Conservation (phyloP, 306 rosid genomes). For the Inga leiocalycina region DNA sequence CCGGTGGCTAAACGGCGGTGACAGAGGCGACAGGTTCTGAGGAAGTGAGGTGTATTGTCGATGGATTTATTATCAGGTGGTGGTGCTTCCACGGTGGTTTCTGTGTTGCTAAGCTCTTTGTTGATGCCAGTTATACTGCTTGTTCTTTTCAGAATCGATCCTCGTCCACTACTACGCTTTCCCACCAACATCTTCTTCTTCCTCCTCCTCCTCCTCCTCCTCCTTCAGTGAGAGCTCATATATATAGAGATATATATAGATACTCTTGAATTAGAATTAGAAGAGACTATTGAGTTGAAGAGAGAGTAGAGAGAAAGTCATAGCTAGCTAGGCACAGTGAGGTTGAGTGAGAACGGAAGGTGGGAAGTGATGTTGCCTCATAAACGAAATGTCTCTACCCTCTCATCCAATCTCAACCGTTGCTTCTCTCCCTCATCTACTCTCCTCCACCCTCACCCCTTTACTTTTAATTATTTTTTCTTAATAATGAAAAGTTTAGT, state of each 20-base stretch:
- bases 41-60: slow-evolving; percentile 60
- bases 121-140: slow-evolving; percentile 66
- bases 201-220: neutral
- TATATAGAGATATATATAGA: neutral
- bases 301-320: neutral
- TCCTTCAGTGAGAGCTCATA: neutral
- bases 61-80: neutral
- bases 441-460: slow-evolving; percentile 3
- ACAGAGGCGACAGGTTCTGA: slow-evolving; percentile 74
- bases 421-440: slow-evolving; percentile 44
- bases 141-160: slow-evolving; percentile 61
- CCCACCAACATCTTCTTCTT: slow-evolving; percentile 58
- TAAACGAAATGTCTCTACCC: slow-evolving; percentile 42
- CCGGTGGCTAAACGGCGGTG: slow-evolving; percentile 58
- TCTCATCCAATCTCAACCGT: slow-evolving; percentile 62
- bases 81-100: slow-evolving; percentile 12
- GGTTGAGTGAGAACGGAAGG: slow-evolving; percentile 39
- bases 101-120: slow-evolving; percentile 30
- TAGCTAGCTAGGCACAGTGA: neutral
- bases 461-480: too few relatives aligned
- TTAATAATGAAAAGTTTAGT: too few relatives aligned
- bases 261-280: too few relatives aligned
- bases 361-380: slow-evolving; percentile 38
- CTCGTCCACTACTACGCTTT: slow-evolving; percentile 54
- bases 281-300: slow-evolving; percentile 5